Conservation (phyloP, 148 eudicot species). For the Cornus controversa region DNA sequence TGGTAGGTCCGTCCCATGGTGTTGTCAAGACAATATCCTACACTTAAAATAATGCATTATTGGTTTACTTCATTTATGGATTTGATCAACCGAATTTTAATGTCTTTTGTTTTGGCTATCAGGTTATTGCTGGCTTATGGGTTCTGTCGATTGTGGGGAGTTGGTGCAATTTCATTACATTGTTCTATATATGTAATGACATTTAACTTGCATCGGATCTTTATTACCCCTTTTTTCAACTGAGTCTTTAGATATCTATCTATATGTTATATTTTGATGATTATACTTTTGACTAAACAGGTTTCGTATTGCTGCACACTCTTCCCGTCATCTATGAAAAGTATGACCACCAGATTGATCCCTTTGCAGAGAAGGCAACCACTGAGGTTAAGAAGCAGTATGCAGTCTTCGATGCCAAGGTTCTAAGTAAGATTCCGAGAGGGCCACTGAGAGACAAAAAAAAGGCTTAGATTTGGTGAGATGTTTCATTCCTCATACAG, state of each 20-base stretch:
- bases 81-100: not conserved
- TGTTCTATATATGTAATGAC: conserved; percentile 59
- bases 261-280: not conserved
- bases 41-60: not conserved
- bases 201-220: too few relatives aligned
- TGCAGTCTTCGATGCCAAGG: conserved; percentile 62
- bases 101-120: conserved; percentile 9
- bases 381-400: conserved; percentile 66
- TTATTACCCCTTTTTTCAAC: not conserved
- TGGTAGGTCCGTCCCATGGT: not conserved
- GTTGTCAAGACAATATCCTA: not conserved
- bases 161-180: conserved; percentile 70
- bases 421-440: conserved; percentile 68
- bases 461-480: conserved; percentile 35
- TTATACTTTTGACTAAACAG: conserved; percentile 30
- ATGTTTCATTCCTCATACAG: not conserved
- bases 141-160: conserved; percentile 58
- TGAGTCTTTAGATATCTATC: not conserved
- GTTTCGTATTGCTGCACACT: conserved; percentile 66
- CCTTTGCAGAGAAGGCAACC: conserved; percentile 53
- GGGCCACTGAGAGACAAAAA: conserved; percentile 60
- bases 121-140: conserved; percentile 73
- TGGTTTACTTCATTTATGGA: not conserved
- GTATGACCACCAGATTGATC: conserved; percentile 66
- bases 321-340: conserved; percentile 78